Percentiles rank a stretch among this genome's conserved stretches.
These are phyloP conservation scores for Tripidium arundinaceum DNA, from an alignment of 202 grass and related monocot species.

Conservation along the genomic window DNA sequence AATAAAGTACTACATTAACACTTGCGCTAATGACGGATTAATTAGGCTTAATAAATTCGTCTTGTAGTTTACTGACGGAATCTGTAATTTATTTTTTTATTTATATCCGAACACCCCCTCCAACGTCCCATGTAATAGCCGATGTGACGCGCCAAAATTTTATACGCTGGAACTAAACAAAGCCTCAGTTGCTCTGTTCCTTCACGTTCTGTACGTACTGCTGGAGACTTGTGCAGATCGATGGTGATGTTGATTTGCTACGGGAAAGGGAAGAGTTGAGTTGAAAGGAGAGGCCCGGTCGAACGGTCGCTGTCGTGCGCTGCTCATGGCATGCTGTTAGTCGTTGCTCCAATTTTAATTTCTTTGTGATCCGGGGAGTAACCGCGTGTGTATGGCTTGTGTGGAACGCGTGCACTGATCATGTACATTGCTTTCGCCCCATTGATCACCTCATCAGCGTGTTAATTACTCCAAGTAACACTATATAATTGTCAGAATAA, in stretches of 20 bases:
- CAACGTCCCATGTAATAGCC: too few species aligned
- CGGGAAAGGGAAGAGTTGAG: background rate
- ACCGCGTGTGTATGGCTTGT: background rate
- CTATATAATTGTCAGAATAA: background rate
- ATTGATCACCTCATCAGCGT: background rate
- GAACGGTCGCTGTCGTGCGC: conserved; percentile 18
- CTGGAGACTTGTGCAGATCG: background rate
- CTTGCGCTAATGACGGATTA: too few species aligned
- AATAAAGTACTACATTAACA: too few species aligned
- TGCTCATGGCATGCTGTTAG: background rate
- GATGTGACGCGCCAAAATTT: too few species aligned
- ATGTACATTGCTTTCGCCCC: background rate
- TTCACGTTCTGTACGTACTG: background rate
- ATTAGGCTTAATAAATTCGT: too few species aligned
- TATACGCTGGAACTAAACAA: too few species aligned
- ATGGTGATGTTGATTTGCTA: conserved; percentile 8
- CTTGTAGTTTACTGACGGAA: too few species aligned
- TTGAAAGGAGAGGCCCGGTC: background rate
- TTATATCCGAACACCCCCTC: too few species aligned
- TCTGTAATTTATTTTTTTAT: too few species aligned
- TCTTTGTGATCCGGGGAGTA: background rate
- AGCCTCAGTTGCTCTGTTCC: background rate
- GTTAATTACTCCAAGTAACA: background rate
- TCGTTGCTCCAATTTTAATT: background rate
- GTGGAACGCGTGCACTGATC: background rate